Evolutionary conservation across 116 monocot genomes (phyloP).

Genomic region (Dioscorea cayenensis): DNA sequence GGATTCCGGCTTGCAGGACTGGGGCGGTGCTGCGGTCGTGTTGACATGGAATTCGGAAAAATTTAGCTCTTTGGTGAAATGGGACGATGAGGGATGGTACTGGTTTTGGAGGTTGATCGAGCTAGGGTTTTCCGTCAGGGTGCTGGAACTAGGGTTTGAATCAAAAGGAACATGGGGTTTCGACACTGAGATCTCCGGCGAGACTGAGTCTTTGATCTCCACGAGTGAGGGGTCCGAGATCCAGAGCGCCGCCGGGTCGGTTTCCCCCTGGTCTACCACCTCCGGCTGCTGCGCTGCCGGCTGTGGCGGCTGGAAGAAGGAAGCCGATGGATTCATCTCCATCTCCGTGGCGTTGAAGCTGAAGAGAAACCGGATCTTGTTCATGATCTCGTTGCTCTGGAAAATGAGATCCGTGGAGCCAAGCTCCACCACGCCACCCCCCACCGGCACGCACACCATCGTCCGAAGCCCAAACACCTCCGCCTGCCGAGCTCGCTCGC

Average conservation of each 20-base stretch:
- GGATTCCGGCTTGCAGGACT: constrained; percentile 23
- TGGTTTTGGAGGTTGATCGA: constrained; percentile 9
- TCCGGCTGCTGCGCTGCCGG: neutral
- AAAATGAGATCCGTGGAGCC: constrained; percentile 57
- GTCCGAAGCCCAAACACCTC: constrained; percentile 54
- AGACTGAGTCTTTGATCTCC: constrained; percentile 36
- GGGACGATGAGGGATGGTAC: neutral
- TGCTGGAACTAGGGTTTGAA: constrained; percentile 23
- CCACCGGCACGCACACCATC: constrained; percentile 54
- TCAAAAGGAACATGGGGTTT: constrained; percentile 3
- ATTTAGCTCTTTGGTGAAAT: constrained; percentile 33
- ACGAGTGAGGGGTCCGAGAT: constrained; percentile 34
- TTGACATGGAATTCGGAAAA: constrained; percentile 24
- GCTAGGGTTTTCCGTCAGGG: constrained; percentile 40
- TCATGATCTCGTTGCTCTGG: constrained; percentile 35
- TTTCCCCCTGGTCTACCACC: constrained; percentile 17
- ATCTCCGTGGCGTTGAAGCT: constrained; percentile 2
- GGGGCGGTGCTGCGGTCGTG: constrained; percentile 1
- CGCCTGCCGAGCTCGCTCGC: constrained; percentile 58
- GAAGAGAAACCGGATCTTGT: constrained; percentile 43
- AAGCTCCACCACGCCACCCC: constrained; percentile 61
- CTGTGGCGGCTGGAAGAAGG: neutral
- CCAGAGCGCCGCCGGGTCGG: constrained; percentile 38
- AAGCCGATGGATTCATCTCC: neutral
- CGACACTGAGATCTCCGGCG: constrained; percentile 19